A percentile compares a stretch with the other conserved stretches of the same genome.
Conservation (phyloP, 495 filamentous ascomycete genomes). For the Annulohypoxylon stygium region DNA sequence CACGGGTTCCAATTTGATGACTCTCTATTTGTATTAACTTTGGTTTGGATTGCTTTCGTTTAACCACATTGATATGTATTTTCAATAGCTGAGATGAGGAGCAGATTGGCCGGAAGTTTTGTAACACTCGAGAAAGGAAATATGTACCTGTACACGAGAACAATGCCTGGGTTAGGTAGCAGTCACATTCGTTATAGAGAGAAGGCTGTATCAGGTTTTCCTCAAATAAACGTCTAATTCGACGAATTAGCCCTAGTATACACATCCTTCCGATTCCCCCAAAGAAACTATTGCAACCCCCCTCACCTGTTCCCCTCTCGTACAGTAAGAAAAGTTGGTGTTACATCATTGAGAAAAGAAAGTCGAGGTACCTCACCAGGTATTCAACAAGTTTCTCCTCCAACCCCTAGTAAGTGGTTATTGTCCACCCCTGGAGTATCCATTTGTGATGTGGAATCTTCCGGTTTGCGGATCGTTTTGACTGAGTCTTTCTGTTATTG, state of each 20-base stretch:
- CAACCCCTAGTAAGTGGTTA: background rate
- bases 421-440: background rate
- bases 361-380: background rate
- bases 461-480: background rate
- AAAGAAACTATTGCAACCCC: background rate
- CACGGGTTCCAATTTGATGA: background rate
- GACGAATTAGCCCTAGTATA: background rate
- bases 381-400: background rate
- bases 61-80: background rate
- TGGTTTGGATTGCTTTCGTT: background rate
- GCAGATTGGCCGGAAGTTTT: background rate
- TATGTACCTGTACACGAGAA: background rate
- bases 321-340: slow-evolving; percentile 1
- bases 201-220: background rate
- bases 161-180: slow-evolving; percentile 3
- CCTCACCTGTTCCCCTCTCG: background rate
- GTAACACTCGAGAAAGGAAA: background rate
- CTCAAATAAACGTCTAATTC: background rate
- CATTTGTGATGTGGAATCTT: background rate
- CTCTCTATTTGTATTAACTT: background rate
- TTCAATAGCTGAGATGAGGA: slow-evolving; percentile 8
- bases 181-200: background rate
- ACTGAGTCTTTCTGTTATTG: slow-evolving; percentile 31
- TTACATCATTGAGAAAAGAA: background rate
- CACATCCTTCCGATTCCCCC: background rate